A percentile compares a stretch with the other conserved stretches of the same genome.
Evolutionary conservation across 1,284 basidiomycete genomes (phyloP).

Genomic region (Microbotryomycetes sp.): DNA sequence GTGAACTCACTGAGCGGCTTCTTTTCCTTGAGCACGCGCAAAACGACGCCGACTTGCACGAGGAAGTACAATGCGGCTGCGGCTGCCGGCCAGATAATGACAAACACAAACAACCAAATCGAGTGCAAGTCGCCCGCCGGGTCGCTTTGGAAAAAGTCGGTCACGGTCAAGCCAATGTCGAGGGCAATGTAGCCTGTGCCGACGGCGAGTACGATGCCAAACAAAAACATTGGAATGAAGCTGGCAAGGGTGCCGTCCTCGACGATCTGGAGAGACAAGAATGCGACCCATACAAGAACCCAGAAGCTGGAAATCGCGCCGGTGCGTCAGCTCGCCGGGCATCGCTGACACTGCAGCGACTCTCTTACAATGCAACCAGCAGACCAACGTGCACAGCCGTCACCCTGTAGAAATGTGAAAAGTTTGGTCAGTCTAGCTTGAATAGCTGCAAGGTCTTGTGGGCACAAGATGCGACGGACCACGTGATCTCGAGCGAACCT

Average conservation of each 20-base stretch:
- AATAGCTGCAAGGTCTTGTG: neutral
- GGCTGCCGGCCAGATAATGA: conserved; percentile 32
- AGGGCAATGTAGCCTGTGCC: conserved; percentile 34
- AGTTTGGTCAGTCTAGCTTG: neutral
- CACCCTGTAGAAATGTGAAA: conserved; percentile 5
- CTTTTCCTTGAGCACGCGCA: conserved; percentile 32
- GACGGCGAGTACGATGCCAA: conserved; percentile 26
- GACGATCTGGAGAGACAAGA: conserved; percentile 35
- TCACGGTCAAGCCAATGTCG: conserved; percentile 35
- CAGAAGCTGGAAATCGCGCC: conserved; percentile 24
- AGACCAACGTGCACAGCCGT: conserved; percentile 30
- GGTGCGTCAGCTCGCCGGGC: no score
- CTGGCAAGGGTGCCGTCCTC: conserved; percentile 35
- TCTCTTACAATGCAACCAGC: conserved; percentile 18
- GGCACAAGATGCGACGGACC: conserved; percentile 4
- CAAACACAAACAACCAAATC: conserved; percentile 35
- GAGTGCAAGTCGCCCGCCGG: conserved; percentile 28
- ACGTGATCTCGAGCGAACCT: conserved; percentile 26
- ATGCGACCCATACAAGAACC: conserved; percentile 31
- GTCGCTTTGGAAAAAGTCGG: conserved; percentile 34
- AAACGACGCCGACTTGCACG: conserved; percentile 29
- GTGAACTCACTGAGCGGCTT: conserved; percentile 31
- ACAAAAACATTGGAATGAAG: conserved; percentile 19
- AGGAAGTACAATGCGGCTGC: conserved; percentile 30
- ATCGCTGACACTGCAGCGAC: neutral